Percentiles rank a stretch among this genome's conserved stretches.
These are phyloP conservation scores for Ambrosiella cleistominuta DNA, from an alignment of 2,329 filamentous ascomycete species.

Conservation along the genomic window DNA sequence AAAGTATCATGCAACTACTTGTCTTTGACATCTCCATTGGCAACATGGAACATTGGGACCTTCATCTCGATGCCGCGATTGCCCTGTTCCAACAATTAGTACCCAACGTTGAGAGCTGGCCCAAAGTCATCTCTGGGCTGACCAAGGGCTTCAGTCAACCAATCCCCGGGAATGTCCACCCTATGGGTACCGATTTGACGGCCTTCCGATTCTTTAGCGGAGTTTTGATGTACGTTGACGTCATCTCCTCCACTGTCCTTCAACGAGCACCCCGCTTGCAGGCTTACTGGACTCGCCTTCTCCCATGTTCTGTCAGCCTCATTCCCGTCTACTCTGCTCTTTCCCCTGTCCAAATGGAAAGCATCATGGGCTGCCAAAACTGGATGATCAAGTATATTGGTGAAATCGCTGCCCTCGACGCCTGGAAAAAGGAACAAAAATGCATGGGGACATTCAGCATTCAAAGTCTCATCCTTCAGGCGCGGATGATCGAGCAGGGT, in stretches of 20 bases:
- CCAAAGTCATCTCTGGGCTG: constrained; percentile 20
- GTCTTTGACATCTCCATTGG: constrained; percentile 32
- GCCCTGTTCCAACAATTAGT: constrained; percentile 31
- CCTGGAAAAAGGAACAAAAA: constrained; percentile 35
- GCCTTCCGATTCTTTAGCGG: constrained; percentile 30
- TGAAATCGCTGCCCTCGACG: constrained; percentile 33
- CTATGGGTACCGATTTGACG: constrained; percentile 29
- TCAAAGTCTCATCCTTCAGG: constrained; percentile 28
- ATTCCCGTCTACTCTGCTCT: constrained; percentile 10
- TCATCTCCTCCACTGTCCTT: constrained; percentile 31
- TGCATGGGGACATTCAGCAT: constrained; percentile 27
- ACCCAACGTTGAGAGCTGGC: constrained; percentile 22
- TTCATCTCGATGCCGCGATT: constrained; percentile 32
- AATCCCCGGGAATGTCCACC: constrained; percentile 19
- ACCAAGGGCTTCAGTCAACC: constrained; percentile 21
- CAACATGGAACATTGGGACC: constrained; percentile 31
- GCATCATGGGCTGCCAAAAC: constrained; percentile 38
- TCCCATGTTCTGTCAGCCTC: constrained; percentile 18
- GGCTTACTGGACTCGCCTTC: constrained; percentile 24
- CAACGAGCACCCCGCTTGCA: constrained; percentile 26
- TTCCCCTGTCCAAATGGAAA: constrained; percentile 27
- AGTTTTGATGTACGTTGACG: constrained; percentile 30
- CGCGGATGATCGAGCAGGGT: constrained; percentile 23
- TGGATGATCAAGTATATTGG: constrained; percentile 38
- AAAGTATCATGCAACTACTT: constrained; percentile 35